A percentile compares a stretch with the other conserved stretches of the same genome.
Conservation (phyloP, 2,329 filamentous ascomycete species). For the Tolypocladium endophyticum region DNA sequence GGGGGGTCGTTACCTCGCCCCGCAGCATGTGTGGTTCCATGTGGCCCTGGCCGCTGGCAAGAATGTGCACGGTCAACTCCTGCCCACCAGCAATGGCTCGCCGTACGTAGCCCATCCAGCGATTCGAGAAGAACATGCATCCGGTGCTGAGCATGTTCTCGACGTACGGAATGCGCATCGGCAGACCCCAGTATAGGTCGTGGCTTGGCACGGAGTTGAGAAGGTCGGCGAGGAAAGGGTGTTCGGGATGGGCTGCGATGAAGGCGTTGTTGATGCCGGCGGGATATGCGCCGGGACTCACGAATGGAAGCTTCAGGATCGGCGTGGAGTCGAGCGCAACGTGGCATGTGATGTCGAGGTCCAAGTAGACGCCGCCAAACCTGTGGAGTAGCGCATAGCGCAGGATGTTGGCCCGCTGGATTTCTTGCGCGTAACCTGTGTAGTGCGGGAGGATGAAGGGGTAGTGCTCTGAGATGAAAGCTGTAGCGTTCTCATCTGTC, state of each 20-base stretch:
- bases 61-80: neutral
- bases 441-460: constrained; percentile 12
- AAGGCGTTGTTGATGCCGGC: constrained; percentile 14
- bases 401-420: constrained; percentile 12
- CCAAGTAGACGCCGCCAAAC: constrained; percentile 13
- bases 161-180: constrained; percentile 14
- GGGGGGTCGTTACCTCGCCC: constrained; percentile 11
- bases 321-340: constrained; percentile 9
- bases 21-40: constrained; percentile 10
- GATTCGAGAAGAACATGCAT: constrained; percentile 15
- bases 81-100: constrained; percentile 4
- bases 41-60: neutral
- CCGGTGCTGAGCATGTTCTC: constrained; percentile 16
- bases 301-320: constrained; percentile 9
- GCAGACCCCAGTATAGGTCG: constrained; percentile 12
- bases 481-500: constrained; percentile 13
- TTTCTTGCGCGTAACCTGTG: constrained; percentile 9
- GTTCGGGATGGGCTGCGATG: constrained; percentile 8
- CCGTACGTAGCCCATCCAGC: constrained; percentile 13
- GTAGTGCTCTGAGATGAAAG: constrained; percentile 10
- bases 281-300: constrained; percentile 11
- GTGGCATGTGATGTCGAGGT: constrained; percentile 12
- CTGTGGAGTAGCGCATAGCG: constrained; percentile 12
- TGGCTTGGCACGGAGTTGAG: constrained; percentile 9
- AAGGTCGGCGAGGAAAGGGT: constrained; percentile 8